phyloP scores from a whole-genome alignment of 2,329 filamentous ascomycete genomes.

The Aureobasidium sp. region DNA sequence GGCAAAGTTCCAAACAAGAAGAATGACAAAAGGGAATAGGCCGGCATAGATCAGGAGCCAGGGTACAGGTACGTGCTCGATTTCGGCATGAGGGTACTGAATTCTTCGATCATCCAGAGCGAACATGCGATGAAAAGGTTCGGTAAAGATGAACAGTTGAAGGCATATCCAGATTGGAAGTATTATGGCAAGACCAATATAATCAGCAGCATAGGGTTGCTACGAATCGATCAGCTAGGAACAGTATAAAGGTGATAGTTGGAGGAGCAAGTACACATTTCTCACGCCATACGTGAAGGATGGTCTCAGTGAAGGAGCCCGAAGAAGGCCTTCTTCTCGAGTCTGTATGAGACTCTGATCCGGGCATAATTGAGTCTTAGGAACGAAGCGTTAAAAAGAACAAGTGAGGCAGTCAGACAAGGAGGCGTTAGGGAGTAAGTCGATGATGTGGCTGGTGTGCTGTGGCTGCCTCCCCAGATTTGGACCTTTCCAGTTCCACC shows the following conservation, averaged over 20 bases:
- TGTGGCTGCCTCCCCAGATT: constrained; percentile 8
- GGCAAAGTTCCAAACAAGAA: constrained; percentile 58
- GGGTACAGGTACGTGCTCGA: constrained; percentile 71
- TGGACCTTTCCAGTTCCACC: not conserved
- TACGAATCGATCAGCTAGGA: constrained; percentile 29
- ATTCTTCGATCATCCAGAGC: constrained; percentile 77
- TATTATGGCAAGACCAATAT: constrained; percentile 69
- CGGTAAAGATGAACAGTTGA: constrained; percentile 61
- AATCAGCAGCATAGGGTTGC: constrained; percentile 83
- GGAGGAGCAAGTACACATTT: constrained; percentile 14
- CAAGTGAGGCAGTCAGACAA: not conserved
- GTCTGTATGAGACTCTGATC: constrained; percentile 18
- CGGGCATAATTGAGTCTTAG: constrained; percentile 14
- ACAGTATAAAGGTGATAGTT: too few species aligned
- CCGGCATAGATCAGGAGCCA: constrained; percentile 77
- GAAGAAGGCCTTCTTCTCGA: constrained; percentile 6
- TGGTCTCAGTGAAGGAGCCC: constrained; percentile 8
- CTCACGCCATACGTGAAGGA: constrained; percentile 17
- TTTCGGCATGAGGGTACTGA: constrained; percentile 75
- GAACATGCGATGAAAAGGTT: constrained; percentile 94
- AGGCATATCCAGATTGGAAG: constrained; percentile 56
- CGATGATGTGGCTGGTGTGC: not conserved
- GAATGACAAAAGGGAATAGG: constrained; percentile 59
- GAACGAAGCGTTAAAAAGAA: not conserved
- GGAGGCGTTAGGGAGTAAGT: not conserved